Conservation (phyloP, 177 flowering plant genomes). For the Vitis hybrid region DNA sequence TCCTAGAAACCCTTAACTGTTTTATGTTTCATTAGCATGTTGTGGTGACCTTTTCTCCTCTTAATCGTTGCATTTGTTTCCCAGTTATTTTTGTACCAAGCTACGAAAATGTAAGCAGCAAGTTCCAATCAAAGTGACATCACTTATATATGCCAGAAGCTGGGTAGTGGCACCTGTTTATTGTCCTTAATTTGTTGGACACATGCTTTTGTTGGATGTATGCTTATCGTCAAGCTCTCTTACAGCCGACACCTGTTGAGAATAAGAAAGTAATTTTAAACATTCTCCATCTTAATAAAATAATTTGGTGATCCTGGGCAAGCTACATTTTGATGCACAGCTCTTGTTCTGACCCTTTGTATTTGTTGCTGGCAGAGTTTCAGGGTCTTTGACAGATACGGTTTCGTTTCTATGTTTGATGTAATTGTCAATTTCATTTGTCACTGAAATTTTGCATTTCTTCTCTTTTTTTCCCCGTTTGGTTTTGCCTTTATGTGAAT, state of each 20-base stretch:
- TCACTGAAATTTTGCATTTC: neutral
- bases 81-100: slow-evolving; percentile 64
- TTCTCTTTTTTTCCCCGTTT: neutral
- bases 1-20: neutral
- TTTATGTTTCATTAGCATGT: slow-evolving; percentile 2
- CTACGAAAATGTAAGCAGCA: slow-evolving; percentile 58
- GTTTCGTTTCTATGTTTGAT: neutral
- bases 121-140: slow-evolving; percentile 41
- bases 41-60: neutral
- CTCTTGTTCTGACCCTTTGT: neutral
- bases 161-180: too few relatives aligned
- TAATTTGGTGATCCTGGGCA: slow-evolving; percentile 16
- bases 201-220: neutral
- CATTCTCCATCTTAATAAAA: slow-evolving; percentile 14
- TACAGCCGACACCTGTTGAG: slow-evolving; percentile 8
- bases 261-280: slow-evolving; percentile 10
- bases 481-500: neutral
- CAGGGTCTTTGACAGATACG: neutral
- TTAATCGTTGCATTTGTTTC: slow-evolving; percentile 12
- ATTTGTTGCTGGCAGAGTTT: neutral
- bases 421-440: neutral
- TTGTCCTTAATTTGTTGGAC: neutral
- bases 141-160: neutral
- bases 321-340: neutral
- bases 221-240: neutral